Base-by-base conservation (phyloP, 2,329 filamentous ascomycete genomes). In the Acrocalymma vagum region DNA sequence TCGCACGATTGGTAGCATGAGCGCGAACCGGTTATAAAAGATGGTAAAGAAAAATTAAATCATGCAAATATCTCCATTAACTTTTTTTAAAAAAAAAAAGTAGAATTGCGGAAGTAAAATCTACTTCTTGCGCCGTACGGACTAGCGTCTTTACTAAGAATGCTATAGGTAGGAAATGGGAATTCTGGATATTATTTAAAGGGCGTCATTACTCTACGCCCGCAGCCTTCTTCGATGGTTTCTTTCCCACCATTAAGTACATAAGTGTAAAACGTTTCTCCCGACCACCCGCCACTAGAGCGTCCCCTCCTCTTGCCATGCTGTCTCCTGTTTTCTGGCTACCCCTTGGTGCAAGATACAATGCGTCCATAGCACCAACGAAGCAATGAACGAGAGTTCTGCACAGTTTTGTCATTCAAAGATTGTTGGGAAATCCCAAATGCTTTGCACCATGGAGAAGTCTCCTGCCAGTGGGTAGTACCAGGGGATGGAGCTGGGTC, bases 191-290 rank as follows among this genome's bases (percentile, higher is more conserved):
- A n/a, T n/a, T n/a, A n/a, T n/a, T n/a, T n/a, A n/a, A n/a, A n/a
- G n/a, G n/a, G n/a, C n/a, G n/a, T n/a, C n/a, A n/a, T n/a, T n/a
- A n/a, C n/a, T n/a, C n/a, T n/a, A n/a, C n/a, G n/a, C n/a, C n/a
- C n/a, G n/a, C n/a, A n/a, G n/a, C n/a, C n/a, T n/a, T n/a, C n/a
- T n/a, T n/a, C n/a, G n/a, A n/a, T n/a, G 91, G 90, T 79, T 96
- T 96, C 73, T 88, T 84, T 46, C 84, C 92, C 43, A 96, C 83
- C 88, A 96, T 96, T 65, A 96, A 77, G 75, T 95, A 96, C 92
- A 96, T 96, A 36, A 92, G 92, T 1, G 92, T 96, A 74, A 96
- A 96, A 13, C 96, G 80, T 69, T 95, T 87, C 75, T 91, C 79
- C 70, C 84, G 83, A 26, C 84, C 92, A 71, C 92, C 92, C 29